These are phyloP conservation scores for Claviceps capensis DNA, from an alignment of 2,329 filamentous ascomycete species.

Conservation along the genomic window DNA sequence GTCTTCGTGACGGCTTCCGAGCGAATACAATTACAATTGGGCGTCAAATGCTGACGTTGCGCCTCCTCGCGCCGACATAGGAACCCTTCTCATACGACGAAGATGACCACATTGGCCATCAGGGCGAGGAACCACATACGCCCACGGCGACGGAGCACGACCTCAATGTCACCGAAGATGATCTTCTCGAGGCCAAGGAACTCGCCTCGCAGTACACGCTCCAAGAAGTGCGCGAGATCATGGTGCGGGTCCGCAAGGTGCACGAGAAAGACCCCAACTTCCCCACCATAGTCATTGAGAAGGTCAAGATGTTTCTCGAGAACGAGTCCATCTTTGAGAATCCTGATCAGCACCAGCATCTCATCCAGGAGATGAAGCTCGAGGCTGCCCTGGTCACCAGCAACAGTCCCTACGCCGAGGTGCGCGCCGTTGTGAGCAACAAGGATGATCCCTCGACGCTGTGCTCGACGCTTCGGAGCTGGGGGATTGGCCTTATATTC, in stretches of 20 bases:
- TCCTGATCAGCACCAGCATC: constrained; percentile 31
- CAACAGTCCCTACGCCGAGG: constrained; percentile 44
- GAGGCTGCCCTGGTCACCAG: constrained; percentile 40
- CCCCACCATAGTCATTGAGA: constrained; percentile 23
- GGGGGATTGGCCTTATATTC: constrained; percentile 39
- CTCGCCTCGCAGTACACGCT: constrained; percentile 28
- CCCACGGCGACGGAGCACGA: constrained; percentile 20
- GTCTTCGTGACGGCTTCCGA: background rate
- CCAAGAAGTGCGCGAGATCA: constrained; percentile 29
- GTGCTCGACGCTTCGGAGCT: constrained; percentile 40
- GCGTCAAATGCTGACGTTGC: background rate
- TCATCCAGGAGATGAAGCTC: constrained; percentile 41
- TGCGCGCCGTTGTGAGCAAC: constrained; percentile 41
- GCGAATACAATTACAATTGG: background rate
- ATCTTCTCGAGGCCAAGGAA: constrained; percentile 31
- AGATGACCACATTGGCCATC: constrained; percentile 20
- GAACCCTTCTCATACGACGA: constrained; percentile 26
- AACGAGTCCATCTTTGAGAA: constrained; percentile 30
- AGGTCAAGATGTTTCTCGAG: constrained; percentile 27
- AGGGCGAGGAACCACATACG: constrained; percentile 13
- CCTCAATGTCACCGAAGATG: constrained; percentile 32
- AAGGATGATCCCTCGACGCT: constrained; percentile 36
- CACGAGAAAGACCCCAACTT: constrained; percentile 32
- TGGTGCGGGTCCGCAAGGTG: constrained; percentile 25
- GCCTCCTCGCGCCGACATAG: constrained; percentile 5